Conservation (phyloP, 2,329 filamentous ascomycete genomes). For the Colletotrichum chrysophilum region DNA sequence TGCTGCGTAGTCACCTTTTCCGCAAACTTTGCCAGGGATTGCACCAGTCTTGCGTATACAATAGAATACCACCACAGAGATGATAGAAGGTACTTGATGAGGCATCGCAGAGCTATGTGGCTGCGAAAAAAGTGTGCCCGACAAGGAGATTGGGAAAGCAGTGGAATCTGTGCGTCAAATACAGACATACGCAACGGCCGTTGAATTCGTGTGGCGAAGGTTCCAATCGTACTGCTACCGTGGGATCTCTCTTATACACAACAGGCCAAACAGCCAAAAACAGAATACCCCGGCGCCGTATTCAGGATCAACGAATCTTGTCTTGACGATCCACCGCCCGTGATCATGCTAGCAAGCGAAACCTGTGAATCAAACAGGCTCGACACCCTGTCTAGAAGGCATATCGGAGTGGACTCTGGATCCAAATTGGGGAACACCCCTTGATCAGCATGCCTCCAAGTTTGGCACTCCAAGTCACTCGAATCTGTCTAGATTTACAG, state of each 20-base stretch:
- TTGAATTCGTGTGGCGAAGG: background rate
- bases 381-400: background rate
- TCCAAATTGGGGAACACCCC: background rate
- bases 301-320: background rate
- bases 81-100: background rate
- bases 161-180: accelerated
- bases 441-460: background rate
- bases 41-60: background rate
- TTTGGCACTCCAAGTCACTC: background rate
- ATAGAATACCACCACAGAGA: background rate
- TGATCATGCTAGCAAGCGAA: background rate
- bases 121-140: background rate
- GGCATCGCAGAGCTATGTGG: background rate
- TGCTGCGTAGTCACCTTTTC: background rate
- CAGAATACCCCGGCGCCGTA: background rate
- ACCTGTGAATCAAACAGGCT: background rate
- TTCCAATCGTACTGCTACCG: background rate
- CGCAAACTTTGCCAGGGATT: background rate
- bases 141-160: background rate
- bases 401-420: background rate
- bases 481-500: background rate
- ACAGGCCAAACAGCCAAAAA: background rate
- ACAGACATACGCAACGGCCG: accelerated
- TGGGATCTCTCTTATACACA: background rate
- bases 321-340: background rate